These are phyloP conservation scores for Yamadazyma atmosphaerica DNA, from an alignment of 1,139 yeast species.

Conservation along the genomic window DNA sequence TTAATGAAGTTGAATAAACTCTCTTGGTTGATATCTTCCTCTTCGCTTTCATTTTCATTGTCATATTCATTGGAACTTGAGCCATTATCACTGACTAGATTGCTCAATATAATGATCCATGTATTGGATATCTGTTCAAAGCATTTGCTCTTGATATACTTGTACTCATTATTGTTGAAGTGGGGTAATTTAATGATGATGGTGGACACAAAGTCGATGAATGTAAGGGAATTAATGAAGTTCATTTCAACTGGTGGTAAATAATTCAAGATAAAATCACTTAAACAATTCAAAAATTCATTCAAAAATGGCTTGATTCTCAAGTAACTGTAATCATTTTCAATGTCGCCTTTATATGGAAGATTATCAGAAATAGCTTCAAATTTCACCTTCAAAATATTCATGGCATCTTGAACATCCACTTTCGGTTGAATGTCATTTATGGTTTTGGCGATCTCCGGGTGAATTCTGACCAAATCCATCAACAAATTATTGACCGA, in stretches of 20 bases:
- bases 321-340: constrained; percentile 84
- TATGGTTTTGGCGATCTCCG: constrained; percentile 59
- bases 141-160: constrained; percentile 70
- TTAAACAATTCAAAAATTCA: constrained; percentile 74
- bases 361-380: constrained; percentile 48
- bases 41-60: constrained; percentile 9
- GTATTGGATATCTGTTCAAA: constrained; percentile 79
- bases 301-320: constrained; percentile 73
- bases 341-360: constrained; percentile 74
- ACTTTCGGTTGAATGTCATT: constrained; percentile 59
- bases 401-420: constrained; percentile 51
- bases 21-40: constrained; percentile 17
- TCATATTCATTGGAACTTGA: constrained; percentile 12
- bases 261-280: constrained; percentile 77
- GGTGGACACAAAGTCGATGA: constrained; percentile 65
- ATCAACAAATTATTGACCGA: constrained; percentile 55
- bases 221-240: constrained; percentile 57
- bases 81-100: constrained; percentile 19
- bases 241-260: constrained; percentile 75
- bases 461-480: constrained; percentile 57
- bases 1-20: constrained; percentile 28
- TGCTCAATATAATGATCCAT: constrained; percentile 65
- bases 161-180: constrained; percentile 70
- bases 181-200: constrained; percentile 70
- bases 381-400: constrained; percentile 49